Evolutionary conservation across 352 stramenopile genomes (phyloP).

Genomic region (Phytopythium vexans): DNA sequence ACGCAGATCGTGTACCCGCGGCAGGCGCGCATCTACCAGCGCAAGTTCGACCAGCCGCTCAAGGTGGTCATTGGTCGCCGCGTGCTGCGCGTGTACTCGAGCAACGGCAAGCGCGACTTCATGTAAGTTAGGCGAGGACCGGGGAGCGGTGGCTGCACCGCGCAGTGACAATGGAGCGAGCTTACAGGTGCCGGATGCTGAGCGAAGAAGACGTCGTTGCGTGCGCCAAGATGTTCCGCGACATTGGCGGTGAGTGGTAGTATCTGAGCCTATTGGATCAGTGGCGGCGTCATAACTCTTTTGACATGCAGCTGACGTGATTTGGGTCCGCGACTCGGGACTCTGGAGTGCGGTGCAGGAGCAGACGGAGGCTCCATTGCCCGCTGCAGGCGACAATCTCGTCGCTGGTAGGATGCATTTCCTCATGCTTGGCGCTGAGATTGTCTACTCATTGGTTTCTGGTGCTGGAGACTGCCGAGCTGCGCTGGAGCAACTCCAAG

Average conservation of each 20-base stretch:
- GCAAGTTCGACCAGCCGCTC: conserved; percentile 51
- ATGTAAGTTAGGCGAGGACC: conserved; percentile 18
- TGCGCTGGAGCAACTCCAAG: conserved; percentile 19
- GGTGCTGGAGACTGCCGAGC: conserved; percentile 17
- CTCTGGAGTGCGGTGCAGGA: conserved; percentile 5
- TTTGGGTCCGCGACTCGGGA: conserved; percentile 19
- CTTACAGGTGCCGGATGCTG: conserved; percentile 19
- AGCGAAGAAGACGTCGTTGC: conserved; percentile 23
- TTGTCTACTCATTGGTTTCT: background rate
- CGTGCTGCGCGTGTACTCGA: conserved; percentile 45
- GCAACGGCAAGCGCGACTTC: conserved; percentile 34
- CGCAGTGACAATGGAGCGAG: too few species aligned
- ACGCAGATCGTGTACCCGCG: conserved; percentile 44
- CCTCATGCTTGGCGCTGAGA: background rate
- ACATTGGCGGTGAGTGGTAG: conserved; percentile 27
- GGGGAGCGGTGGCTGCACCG: background rate
- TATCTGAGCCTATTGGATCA: background rate
- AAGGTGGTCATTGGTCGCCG: conserved; percentile 38
- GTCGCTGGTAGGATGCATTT: conserved; percentile 13
- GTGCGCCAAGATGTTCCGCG: conserved; percentile 20
- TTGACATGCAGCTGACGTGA: conserved; percentile 22
- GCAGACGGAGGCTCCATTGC: background rate
- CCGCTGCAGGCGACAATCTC: conserved; percentile 6
- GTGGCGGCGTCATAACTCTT: background rate
- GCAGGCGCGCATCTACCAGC: conserved; percentile 29